Base-by-base conservation (phyloP, 768 basidiomycete genomes). In the Phaeotremella fagi region DNA sequence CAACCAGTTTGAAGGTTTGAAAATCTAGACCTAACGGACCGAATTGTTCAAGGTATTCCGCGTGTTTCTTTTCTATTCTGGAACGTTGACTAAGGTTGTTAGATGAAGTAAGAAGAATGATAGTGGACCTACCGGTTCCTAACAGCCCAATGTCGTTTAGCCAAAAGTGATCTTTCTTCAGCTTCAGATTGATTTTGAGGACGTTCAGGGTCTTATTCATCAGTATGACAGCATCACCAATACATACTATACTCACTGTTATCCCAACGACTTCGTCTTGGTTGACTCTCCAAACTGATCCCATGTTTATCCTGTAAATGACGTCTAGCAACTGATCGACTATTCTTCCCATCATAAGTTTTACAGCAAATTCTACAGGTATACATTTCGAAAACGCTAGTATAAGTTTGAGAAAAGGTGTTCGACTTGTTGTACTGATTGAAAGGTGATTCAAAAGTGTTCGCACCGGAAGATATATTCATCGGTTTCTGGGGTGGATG, bases 281-380 rank as follows among this genome's bases (percentile, higher is more conserved):
- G 68, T 59, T 78, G 77, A n/a, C 66, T 52, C n/a, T 54, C 59
- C 35, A 78, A 45, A 18, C 74, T 71, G 24, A 78, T 73, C 15
- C 67, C 72, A 63, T 78, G 77, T 55, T 77, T 78, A 56, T 77
- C 76, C 64, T 75, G 74, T 50, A 77, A 50, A 60, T 78, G 77
- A 45, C 77, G 38, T 43, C 76, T 63, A 52, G 76, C 77, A 37
- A 78, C 76, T 54, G 74, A 75, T 48, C 77, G 50, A 3, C 74
- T 75, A 50, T 78, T 76, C 57, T 73, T 71, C 3, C 77, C 77
- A 45, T 65, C 70, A 56, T 78, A 78, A n/a, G 70, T 64, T 64
- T 78, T 78, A 38, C 71, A 61, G 56, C 77, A 78, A 11, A 61
- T 47, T 35, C 68, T 41, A 47, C 68, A 70, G 2, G 59, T 74